Evolutionary conservation across 2,329 filamentous ascomycete species (phyloP), one percentile per base, ranked within the genome.

Genomic region (Arthrobotrys sinensis): DNA sequence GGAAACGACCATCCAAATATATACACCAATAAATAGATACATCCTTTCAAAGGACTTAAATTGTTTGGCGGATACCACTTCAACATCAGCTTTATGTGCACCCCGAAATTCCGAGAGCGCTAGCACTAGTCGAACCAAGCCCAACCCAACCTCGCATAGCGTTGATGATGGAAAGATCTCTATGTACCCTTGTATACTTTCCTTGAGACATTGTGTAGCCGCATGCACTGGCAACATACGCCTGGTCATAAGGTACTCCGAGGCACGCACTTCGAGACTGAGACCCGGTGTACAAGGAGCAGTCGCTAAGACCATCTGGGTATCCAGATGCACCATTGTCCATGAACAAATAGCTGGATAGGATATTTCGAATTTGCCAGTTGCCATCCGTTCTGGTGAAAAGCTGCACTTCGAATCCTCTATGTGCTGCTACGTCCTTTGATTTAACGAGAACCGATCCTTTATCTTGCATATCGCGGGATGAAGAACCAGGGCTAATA

Each of bases 61-160:
- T 21, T 19, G 10, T 24, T n/a, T 14, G 3, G 8, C 11, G 24
- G n/a, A 60, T 21, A 6, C 3, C 12, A 8, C n/a, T 21, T 14
- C 12, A 38, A 7, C 4, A 4, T 12, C 52, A 21, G 38, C 5
- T 62, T 66, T 45, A 75, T 10, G 70, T 62, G 50, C 82, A 82
- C 4, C 82, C 80, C 10, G 81, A 24, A 63, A 82, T 83, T 40
- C 82, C 82, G 48, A 83, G 65, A 5, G 62, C 76, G 32, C 69
- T 72, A 7, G 80, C 82, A 16, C 79, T 82, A 2, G 80, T 81
- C 21, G 64, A 57, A 5, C 73, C 68, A 53, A 83, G 78, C 1
- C 82, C 82, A 57, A 82, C 80, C 82, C 82, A 83, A 32, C 66
- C 70, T 67, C 82, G 82, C 82, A 82, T 83, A 12, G 81, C 82